phyloP scores from a whole-genome alignment of 148 eudicot species.

The Dysphania ambrosioides region DNA sequence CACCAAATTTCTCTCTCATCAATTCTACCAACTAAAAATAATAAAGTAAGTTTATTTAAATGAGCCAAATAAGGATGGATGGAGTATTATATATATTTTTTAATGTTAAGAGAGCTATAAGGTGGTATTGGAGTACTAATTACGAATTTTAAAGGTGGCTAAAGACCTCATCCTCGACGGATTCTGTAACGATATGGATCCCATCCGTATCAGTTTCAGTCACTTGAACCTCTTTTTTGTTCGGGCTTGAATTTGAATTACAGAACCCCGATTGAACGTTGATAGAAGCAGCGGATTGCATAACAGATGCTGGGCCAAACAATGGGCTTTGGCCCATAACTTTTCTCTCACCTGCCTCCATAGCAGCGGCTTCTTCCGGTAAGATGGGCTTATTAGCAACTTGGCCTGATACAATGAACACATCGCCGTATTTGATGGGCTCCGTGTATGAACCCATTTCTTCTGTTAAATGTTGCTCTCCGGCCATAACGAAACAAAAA shows the following conservation, averaged over 20 bases:
- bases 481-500: background rate
- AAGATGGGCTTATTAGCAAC: conserved; percentile 22
- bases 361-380: conserved; percentile 25
- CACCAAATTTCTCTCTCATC: too few relatives aligned
- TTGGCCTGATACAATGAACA: conserved; percentile 25
- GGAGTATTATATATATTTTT: too few relatives aligned
- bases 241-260: background rate
- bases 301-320: conserved; percentile 24
- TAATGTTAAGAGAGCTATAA: too few relatives aligned
- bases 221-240: conserved; percentile 3
- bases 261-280: conserved; percentile 20
- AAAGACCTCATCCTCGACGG: conserved; percentile 17
- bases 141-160: background rate
- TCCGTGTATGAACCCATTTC: background rate
- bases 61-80: too few relatives aligned
- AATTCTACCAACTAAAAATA: too few relatives aligned
- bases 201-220: conserved; percentile 8
- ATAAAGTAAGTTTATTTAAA: too few relatives aligned
- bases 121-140: too few relatives aligned
- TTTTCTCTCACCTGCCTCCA: conserved; percentile 20
- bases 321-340: conserved; percentile 18
- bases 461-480: conserved; percentile 6
- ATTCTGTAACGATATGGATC: conserved; percentile 12
- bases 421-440: conserved; percentile 31
- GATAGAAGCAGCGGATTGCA: conserved; percentile 24